These are phyloP conservation scores for Adenanthera pavonina DNA, from an alignment of 306 rosid genomes.

Conservation along the genomic window DNA sequence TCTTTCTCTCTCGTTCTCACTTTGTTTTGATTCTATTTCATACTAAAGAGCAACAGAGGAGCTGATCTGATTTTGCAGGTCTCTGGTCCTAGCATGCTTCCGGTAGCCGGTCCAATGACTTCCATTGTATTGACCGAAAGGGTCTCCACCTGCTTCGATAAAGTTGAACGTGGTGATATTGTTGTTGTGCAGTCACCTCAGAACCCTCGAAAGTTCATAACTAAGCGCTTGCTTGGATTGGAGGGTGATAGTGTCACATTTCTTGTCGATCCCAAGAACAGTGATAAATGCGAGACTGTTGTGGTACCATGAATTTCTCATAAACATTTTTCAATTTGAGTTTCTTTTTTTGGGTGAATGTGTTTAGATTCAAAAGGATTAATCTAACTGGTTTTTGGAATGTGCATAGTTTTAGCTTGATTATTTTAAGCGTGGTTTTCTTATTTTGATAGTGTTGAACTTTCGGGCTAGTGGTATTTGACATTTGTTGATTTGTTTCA, in stretches of 20 bases:
- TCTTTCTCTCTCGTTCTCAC: background rate
- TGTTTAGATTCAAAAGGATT: constrained; percentile 7
- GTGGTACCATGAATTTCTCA: constrained; percentile 57
- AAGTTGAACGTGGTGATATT: constrained; percentile 62
- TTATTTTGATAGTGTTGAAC: background rate
- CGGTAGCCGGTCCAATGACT: constrained; percentile 46
- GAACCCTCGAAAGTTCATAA: constrained; percentile 44
- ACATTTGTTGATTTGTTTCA: constrained; percentile 2
- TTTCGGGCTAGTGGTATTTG: background rate
- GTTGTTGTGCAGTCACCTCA: constrained; percentile 59
- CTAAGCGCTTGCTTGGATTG: constrained; percentile 75
- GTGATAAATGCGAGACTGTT: constrained; percentile 52
- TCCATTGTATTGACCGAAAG: constrained; percentile 50
- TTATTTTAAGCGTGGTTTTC: constrained; percentile 2
- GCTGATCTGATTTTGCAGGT: constrained; percentile 52
- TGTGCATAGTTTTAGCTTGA: constrained; percentile 6
- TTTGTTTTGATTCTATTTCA: background rate
- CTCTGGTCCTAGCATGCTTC: constrained; percentile 90
- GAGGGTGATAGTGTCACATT: constrained; percentile 75
- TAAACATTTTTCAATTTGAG: background rate
- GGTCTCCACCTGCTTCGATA: constrained; percentile 57
- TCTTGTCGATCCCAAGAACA: constrained; percentile 54
- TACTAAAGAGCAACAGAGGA: background rate
- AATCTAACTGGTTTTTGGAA: constrained; percentile 15
- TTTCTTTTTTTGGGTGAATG: background rate